Evolutionary conservation across 83 land plant genomes (phyloP), one percentile per base, ranked within the genome.

Genomic region (Larix sibirica): DNA sequence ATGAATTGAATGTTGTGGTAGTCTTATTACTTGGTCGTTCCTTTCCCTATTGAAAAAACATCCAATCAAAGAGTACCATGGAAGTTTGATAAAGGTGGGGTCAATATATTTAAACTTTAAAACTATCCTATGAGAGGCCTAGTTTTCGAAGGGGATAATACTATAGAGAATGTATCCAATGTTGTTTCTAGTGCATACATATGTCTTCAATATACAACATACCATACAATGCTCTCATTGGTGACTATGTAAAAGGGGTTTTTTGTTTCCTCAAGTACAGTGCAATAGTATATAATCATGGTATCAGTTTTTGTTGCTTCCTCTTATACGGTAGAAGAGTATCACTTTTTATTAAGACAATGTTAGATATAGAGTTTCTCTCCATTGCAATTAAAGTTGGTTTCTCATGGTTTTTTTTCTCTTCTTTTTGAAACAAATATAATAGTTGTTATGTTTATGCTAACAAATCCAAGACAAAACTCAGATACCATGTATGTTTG

Each of bases 21-120:
- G 99, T 96, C 96, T 50, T 97, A 94, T 83, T 92, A 94, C 77
- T 79, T 97, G 85, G 89, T 87, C 1, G 88, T 81, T 28, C 91
- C 96, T 16, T 95, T 97, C 54, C 98, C 99, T 47, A 87, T 95
- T 17, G 99, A 97, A 86, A 91, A 90, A 66, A 95, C 98, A 24
- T 87, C 90, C 1, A 87, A 91, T 16, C 66, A 73, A 77, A 83
- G 85, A 38, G 81, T 94, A n/a, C 61, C 86, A 31, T 26, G 83
- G 62, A 80, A 75, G 9, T 24, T 24, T 24, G 62, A 26, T 6
- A 70, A 83, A 18, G 70, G 66, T 66, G 93, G 90, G 4, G 94
- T 95, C 38, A 89, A 77, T 71, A 88, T 97, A 14, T 91, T 78
- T 38, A 79, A 91, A 82, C 87, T 97, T 38, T 38, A 81, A 31